These are phyloP conservation scores for Choiromyces venosus DNA, from an alignment of 495 filamentous ascomycete species.

Conservation along the genomic window DNA sequence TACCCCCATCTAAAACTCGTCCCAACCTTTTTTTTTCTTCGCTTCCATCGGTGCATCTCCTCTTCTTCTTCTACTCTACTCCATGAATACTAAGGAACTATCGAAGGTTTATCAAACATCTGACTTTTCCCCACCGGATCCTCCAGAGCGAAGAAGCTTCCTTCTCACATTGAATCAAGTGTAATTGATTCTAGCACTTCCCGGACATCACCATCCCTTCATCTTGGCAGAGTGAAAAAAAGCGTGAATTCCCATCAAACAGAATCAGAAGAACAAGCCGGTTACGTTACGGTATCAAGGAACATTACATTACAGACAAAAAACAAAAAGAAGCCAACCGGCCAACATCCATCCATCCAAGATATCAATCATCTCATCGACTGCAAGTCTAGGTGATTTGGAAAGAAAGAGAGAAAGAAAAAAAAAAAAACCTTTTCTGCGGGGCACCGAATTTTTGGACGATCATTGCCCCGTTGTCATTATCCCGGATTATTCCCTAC, in stretches of 20 bases:
- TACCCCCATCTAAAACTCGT: slow-evolving; percentile 3
- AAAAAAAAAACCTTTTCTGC: background rate
- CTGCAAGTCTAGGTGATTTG: background rate
- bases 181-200: background rate
- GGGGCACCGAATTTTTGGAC: background rate
- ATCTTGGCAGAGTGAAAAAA: background rate
- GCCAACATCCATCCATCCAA: background rate
- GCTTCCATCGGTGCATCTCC: slow-evolving; percentile 10
- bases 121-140: background rate
- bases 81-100: slow-evolving; percentile 4
- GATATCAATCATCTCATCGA: background rate
- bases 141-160: background rate
- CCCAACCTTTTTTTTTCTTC: background rate
- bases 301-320: background rate
- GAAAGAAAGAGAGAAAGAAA: background rate
- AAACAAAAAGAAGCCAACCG: background rate
- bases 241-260: background rate
- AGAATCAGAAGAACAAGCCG: background rate
- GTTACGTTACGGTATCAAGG: background rate
- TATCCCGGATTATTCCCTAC: slow-evolving; percentile 28
- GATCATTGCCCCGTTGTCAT: background rate
- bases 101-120: slow-evolving; percentile 10
- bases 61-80: slow-evolving; percentile 1
- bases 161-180: background rate
- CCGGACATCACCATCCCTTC: background rate